Evolutionary conservation across 306 rosid species (phyloP).

Genomic region (Begonia loranthoides): DNA sequence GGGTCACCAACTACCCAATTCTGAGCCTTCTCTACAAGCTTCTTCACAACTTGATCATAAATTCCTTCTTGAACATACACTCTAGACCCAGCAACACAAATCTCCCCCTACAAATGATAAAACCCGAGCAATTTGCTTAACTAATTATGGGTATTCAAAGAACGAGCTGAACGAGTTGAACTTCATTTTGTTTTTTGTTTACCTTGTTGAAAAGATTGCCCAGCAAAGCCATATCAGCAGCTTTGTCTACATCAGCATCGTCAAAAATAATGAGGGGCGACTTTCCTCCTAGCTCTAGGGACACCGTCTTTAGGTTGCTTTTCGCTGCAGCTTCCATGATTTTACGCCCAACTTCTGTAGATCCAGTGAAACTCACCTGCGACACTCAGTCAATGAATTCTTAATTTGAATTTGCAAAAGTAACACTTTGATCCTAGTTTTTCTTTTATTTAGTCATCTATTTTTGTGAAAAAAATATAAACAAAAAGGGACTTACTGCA

Average conservation of each 20-base stretch:
- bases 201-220: constrained; percentile 64
- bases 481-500: constrained; percentile 23
- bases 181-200: no score
- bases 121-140: neutral
- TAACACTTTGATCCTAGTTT: no score
- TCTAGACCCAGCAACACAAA: constrained; percentile 68
- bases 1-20: constrained; percentile 85
- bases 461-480: no score
- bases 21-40: constrained; percentile 43
- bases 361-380: constrained; percentile 86
- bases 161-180: neutral
- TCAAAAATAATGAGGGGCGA: constrained; percentile 71
- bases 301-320: constrained; percentile 65
- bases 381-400: neutral
- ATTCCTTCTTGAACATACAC: constrained; percentile 80
- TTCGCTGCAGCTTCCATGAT: constrained; percentile 55
- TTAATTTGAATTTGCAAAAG: no score
- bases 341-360: constrained; percentile 38
- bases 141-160: neutral
- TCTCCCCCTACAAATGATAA: constrained; percentile 46
- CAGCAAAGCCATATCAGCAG: constrained; percentile 49
- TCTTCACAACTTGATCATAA: constrained; percentile 60
- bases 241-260: constrained; percentile 62
- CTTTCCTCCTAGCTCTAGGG: constrained; percentile 88
- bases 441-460: no score